phyloP scores from a whole-genome alignment of 192 early-diverging fungal genomes.

The Entomortierella chlamydospora region DNA sequence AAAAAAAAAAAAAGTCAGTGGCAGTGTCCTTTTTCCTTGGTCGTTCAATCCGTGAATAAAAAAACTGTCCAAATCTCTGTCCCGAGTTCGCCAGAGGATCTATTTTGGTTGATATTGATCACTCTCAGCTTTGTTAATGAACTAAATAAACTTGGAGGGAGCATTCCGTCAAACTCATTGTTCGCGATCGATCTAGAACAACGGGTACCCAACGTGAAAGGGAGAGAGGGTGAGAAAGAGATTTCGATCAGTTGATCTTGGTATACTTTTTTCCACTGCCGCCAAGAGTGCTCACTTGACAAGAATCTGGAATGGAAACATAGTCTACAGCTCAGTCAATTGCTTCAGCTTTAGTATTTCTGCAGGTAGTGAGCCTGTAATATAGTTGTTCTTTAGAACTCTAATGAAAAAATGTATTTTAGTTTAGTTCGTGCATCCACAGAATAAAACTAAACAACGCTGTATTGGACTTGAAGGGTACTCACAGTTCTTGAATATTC shows the following conservation, averaged over 20 bases:
- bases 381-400: conserved; percentile 42
- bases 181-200: conserved; percentile 41
- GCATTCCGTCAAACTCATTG: conserved; percentile 37
- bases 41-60: conserved; percentile 18
- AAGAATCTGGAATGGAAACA: too few species aligned
- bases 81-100: conserved; percentile 25
- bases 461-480: background rate
- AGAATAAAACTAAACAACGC: too few species aligned
- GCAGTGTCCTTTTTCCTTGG: too few species aligned
- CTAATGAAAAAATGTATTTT: too few species aligned
- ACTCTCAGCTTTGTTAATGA: conserved; percentile 29
- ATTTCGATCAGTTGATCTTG: too few species aligned
- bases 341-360: conserved; percentile 22
- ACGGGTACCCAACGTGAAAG: too few species aligned
- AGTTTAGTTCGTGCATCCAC: too few species aligned
- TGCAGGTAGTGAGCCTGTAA: conserved; percentile 17
- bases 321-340: conserved; percentile 38
- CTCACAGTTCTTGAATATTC: conserved; percentile 37
- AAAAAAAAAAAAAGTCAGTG: too few species aligned
- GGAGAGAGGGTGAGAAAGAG: too few species aligned
- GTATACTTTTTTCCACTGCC: too few species aligned
- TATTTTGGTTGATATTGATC: conserved; percentile 37
- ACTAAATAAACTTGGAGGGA: conserved; percentile 16
- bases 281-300: too few species aligned
- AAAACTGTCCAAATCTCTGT: conserved; percentile 16